Conservation (phyloP, 1,139 yeast species). For the Blastobotrys petasosporus region DNA sequence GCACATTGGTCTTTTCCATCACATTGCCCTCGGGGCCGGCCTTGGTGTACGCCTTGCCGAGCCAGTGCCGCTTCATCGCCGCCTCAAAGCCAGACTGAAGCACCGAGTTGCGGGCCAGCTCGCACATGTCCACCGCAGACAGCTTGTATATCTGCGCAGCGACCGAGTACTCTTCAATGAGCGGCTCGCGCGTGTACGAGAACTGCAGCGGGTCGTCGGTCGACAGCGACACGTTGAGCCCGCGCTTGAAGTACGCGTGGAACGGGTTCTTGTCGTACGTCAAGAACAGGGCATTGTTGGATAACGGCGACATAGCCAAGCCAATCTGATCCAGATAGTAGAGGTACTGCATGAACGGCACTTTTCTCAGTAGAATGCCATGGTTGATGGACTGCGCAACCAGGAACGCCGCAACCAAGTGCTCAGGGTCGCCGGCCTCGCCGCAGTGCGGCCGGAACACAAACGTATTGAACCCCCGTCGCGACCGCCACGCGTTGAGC, state of each 20-base stretch:
- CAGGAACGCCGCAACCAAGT: conserved; percentile 81
- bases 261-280: conserved; percentile 95
- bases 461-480: conserved; percentile 75
- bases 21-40: conserved; percentile 76
- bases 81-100: conserved; percentile 90
- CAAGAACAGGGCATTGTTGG: conserved; percentile 91
- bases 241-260: conserved; percentile 81
- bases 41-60: conserved; percentile 60
- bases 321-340: conserved; percentile 93
- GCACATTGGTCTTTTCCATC: conserved; percentile 91
- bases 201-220: conserved; percentile 94
- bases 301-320: conserved; percentile 97
- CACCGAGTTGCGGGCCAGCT: conserved; percentile 76
- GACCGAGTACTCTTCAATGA: conserved; percentile 93
- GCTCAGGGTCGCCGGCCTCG: conserved; percentile 99
- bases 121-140: conserved; percentile 95
- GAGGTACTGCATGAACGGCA: conserved; percentile 90
- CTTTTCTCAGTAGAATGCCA: conserved; percentile 85
- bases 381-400: conserved; percentile 92
- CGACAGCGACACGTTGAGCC: conserved; percentile 86
- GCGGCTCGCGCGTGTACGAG: conserved; percentile 94
- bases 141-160: conserved; percentile 96
- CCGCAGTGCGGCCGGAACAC: conserved; percentile 97
- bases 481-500: conserved; percentile 73
- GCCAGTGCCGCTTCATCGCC: conserved; percentile 81